Evolutionary conservation across 257 asterid species (phyloP).

Genomic region (Nicotiana noctiflora): DNA sequence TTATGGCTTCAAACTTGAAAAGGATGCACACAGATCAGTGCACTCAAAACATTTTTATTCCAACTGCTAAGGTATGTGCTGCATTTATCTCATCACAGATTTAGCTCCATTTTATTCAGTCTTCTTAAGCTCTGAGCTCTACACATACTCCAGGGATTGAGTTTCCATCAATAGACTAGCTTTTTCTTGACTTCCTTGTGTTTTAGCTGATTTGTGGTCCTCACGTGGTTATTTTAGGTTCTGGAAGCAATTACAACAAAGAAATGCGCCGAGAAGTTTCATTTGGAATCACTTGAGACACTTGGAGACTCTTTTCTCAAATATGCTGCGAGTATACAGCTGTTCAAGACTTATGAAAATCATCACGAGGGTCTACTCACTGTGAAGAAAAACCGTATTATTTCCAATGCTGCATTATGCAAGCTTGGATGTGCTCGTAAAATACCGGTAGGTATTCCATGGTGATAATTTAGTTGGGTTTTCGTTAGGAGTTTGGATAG

Average conservation of each 20-base stretch:
- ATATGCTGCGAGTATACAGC: constrained; percentile 60
- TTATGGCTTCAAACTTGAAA: constrained; percentile 57
- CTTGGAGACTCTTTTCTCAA: constrained; percentile 85
- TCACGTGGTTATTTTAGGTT: constrained; percentile 32
- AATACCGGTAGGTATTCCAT: constrained; percentile 45
- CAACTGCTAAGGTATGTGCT: constrained; percentile 41
- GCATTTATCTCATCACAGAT: not conserved
- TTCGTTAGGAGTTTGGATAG: not conserved
- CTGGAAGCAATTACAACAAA: constrained; percentile 86
- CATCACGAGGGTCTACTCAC: constrained; percentile 74
- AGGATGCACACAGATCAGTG: constrained; percentile 37
- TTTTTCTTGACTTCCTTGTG: not conserved
- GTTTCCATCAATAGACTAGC: not conserved
- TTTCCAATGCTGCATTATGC: constrained; percentile 58
- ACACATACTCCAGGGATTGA: not conserved
- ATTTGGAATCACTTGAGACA: constrained; percentile 83
- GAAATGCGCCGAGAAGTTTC: constrained; percentile 56
- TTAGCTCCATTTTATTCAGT: not conserved
- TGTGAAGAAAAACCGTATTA: constrained; percentile 34
- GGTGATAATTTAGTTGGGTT: not conserved
- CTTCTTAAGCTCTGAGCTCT: not conserved
- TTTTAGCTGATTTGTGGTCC: not conserved
- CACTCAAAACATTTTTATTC: constrained; percentile 38
- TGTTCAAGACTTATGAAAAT: constrained; percentile 46
- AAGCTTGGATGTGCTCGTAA: constrained; percentile 62